phyloP scores from a whole-genome alignment of 768 basidiomycete genomes.

The Dacryopinax spathularia region DNA sequence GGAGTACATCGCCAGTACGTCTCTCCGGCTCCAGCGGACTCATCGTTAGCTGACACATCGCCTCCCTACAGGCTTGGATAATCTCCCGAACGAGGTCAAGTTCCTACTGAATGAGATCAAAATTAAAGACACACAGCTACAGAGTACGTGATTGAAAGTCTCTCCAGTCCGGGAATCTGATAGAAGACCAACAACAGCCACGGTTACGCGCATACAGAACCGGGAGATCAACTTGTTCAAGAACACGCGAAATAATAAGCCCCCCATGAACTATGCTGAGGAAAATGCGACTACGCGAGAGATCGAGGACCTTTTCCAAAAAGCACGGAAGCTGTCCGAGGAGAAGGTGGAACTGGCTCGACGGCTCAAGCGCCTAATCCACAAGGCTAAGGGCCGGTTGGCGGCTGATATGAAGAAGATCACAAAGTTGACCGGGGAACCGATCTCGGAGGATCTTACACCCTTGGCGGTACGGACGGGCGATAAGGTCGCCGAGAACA shows the following conservation, averaged over 20 bases:
- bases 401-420: constrained; percentile 4
- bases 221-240: not conserved
- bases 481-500: not conserved
- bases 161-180: not conserved
- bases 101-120: constrained; percentile 13
- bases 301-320: constrained; percentile 11
- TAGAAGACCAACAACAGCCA: not conserved
- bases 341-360: constrained; percentile 11
- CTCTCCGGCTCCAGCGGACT: not conserved
- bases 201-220: constrained; percentile 8
- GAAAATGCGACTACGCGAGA: not conserved
- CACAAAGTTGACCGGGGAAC: constrained; percentile 4
- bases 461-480: not conserved
- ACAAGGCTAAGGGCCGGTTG: not conserved
- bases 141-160: constrained; percentile 3
- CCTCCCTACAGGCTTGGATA: constrained; percentile 10
- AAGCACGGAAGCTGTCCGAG: constrained; percentile 10
- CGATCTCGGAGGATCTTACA: not conserved
- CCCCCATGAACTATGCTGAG: constrained; percentile 3
- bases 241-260: constrained; percentile 6
- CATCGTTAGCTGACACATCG: not conserved
- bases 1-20: constrained; percentile 1
- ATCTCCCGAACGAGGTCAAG: constrained; percentile 12
- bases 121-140: constrained; percentile 9
- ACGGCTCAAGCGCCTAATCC: constrained; percentile 6